Conservation (phyloP, 2,329 filamentous ascomycete species). For the Coniella lustricola region DNA sequence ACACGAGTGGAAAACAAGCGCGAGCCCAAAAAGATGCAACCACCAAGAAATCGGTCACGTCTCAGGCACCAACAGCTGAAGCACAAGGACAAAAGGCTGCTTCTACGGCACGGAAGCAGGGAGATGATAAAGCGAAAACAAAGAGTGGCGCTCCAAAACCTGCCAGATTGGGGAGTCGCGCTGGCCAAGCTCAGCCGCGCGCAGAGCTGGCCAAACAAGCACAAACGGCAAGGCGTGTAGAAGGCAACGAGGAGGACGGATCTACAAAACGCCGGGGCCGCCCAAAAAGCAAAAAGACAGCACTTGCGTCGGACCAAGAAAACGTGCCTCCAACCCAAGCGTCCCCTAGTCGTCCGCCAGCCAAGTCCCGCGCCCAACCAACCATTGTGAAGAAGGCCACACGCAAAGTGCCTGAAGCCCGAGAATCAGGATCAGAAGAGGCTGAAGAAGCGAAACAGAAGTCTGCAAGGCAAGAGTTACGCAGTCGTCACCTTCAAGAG, state of each 20-base stretch:
- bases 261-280: conserved; percentile 16
- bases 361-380: conserved; percentile 12
- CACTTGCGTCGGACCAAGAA: not conserved
- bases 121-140: too few species aligned
- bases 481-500: conserved; percentile 46
- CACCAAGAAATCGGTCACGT: too few species aligned
- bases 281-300: conserved; percentile 6
- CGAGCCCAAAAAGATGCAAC: too few species aligned
- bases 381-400: conserved; percentile 1
- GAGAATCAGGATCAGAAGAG: not conserved
- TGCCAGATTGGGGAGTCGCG: not conserved
- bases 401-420: not conserved
- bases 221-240: not conserved
- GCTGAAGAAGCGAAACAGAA: not conserved
- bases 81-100: too few species aligned
- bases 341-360: not conserved
- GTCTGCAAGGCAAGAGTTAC: conserved; percentile 12
- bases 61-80: too few species aligned
- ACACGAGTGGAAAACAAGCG: too few species aligned
- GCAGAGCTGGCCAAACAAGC: not conserved
- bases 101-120: too few species aligned
- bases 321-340: not conserved
- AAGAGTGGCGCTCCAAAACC: not conserved
- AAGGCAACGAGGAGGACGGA: conserved; percentile 10
- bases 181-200: too few species aligned